Percentiles rank a stretch among this genome's conserved stretches.
These are phyloP conservation scores for Neurospora cerealis DNA, from an alignment of 495 filamentous ascomycete species.

Conservation along the genomic window DNA sequence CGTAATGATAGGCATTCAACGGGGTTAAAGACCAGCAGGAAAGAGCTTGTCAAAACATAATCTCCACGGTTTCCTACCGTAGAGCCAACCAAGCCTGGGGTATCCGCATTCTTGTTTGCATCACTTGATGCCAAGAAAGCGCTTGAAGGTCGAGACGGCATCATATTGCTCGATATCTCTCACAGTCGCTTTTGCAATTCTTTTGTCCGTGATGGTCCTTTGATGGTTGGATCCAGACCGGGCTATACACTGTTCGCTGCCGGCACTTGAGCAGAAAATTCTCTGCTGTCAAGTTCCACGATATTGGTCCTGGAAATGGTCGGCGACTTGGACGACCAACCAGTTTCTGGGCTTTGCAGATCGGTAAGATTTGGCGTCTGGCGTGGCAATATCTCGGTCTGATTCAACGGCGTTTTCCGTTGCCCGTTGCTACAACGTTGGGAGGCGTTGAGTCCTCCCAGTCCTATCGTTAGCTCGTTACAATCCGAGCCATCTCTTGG, in stretches of 20 bases:
- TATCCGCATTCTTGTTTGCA: neutral
- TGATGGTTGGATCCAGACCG: neutral
- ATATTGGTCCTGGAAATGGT: neutral
- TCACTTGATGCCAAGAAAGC: slow-evolving; percentile 7
- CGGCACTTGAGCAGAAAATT: neutral
- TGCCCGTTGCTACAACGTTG: neutral
- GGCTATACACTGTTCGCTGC: neutral
- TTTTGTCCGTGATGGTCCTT: neutral
- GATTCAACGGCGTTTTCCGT: slow-evolving; percentile 9
- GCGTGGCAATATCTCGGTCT: slow-evolving; percentile 11
- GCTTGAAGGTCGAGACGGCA: neutral
- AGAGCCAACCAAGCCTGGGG: slow-evolving; percentile 8
- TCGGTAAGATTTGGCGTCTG: slow-evolving; percentile 4
- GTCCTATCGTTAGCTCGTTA: neutral
- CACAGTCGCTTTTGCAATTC: neutral
- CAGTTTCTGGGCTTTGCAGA: slow-evolving; percentile 15
- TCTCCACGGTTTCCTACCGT: slow-evolving; percentile 4
- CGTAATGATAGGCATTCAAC: neutral
- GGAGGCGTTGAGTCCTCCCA: neutral
- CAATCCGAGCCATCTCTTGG: neutral
- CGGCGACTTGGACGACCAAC: slow-evolving; percentile 3
- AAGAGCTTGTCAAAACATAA: slow-evolving; percentile 7
- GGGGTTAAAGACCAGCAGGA: slow-evolving; percentile 6
- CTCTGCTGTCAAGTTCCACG: neutral
- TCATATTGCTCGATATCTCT: neutral